Evolutionary conservation across 192 early-diverging fungal species (phyloP).

Genomic region (Gaertneriomyces semiglobifer): DNA sequence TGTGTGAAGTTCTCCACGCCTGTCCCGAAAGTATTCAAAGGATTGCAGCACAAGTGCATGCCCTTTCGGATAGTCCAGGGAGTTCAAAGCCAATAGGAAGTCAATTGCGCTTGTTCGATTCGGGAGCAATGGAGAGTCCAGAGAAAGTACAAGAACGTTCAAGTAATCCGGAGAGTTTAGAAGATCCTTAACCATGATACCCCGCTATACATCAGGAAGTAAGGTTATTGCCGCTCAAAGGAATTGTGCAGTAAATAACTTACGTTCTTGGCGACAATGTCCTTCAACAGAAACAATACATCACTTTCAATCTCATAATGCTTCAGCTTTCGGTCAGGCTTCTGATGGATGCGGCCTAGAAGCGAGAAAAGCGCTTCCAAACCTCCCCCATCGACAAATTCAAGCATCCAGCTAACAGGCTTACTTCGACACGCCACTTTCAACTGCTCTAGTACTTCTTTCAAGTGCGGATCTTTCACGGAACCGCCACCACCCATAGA

Average conservation of each 20-base stretch:
- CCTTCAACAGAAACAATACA: slow-evolving; percentile 41
- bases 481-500: slow-evolving; percentile 3
- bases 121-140: slow-evolving; percentile 42
- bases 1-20: slow-evolving; percentile 15
- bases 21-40: slow-evolving; percentile 35
- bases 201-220: slow-evolving; percentile 22
- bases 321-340: slow-evolving; percentile 41
- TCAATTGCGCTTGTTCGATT: slow-evolving; percentile 38
- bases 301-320: slow-evolving; percentile 45
- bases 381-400: slow-evolving; percentile 44
- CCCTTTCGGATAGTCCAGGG: slow-evolving; percentile 43
- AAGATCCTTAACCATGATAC: slow-evolving; percentile 30
- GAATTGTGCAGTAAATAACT: background rate
- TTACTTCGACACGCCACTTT: slow-evolving; percentile 35
- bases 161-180: slow-evolving; percentile 35
- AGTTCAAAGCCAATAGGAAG: slow-evolving; percentile 43
- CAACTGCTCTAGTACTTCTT: slow-evolving; percentile 35
- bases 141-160: slow-evolving; percentile 38
- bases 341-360: slow-evolving; percentile 36
- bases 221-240: background rate
- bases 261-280: slow-evolving; percentile 41
- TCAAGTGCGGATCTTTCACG: slow-evolving; percentile 18
- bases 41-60: slow-evolving; percentile 42
- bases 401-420: slow-evolving; percentile 33
- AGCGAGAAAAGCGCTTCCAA: slow-evolving; percentile 34